Evolutionary conservation across 495 filamentous ascomycete species (phyloP).

Genomic region (Amniculicola lignicola): DNA sequence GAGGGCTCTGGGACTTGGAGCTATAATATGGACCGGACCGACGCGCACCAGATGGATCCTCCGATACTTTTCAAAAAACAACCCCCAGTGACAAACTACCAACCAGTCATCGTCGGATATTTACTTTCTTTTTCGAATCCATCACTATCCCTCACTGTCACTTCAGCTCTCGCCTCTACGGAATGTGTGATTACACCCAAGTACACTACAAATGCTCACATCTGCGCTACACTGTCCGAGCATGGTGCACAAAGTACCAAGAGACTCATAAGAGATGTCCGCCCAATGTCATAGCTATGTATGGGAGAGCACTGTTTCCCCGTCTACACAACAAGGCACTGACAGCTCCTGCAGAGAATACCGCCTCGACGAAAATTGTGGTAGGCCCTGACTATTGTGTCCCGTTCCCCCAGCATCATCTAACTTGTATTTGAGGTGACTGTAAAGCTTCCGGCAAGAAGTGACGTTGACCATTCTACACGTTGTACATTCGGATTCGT

Average conservation of each 20-base stretch:
- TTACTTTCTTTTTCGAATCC: not conserved
- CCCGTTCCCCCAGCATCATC: not conserved
- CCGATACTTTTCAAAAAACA: slow-evolving; percentile 21
- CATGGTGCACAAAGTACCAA: slow-evolving; percentile 54
- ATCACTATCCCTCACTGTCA: not conserved
- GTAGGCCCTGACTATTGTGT: slow-evolving; percentile 21
- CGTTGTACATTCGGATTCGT: not conserved
- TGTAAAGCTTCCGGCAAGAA: slow-evolving; percentile 19
- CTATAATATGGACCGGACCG: slow-evolving; percentile 27
- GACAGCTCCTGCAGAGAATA: slow-evolving; percentile 38
- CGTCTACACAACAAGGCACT: slow-evolving; percentile 1
- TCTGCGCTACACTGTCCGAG: slow-evolving; percentile 49
- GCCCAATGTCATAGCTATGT: slow-evolving; percentile 51
- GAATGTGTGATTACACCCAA: slow-evolving; percentile 56
- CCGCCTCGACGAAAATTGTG: slow-evolving; percentile 46
- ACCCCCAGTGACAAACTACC: not conserved
- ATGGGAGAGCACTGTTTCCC: slow-evolving; percentile 6
- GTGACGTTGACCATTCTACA: too few relatives aligned
- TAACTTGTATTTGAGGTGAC: slow-evolving; percentile 13
- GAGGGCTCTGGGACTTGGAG: not conserved
- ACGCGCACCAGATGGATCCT: slow-evolving; percentile 2
- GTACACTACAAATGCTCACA: slow-evolving; percentile 53
- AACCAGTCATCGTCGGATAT: slow-evolving; percentile 14
- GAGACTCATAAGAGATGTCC: slow-evolving; percentile 48
- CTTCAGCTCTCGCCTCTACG: slow-evolving; percentile 1